A percentile compares a stretch with the other conserved stretches of the same genome.
Evolutionary conservation across 2,329 filamentous ascomycete genomes (phyloP).

Genomic region (Beauveria sp.): DNA sequence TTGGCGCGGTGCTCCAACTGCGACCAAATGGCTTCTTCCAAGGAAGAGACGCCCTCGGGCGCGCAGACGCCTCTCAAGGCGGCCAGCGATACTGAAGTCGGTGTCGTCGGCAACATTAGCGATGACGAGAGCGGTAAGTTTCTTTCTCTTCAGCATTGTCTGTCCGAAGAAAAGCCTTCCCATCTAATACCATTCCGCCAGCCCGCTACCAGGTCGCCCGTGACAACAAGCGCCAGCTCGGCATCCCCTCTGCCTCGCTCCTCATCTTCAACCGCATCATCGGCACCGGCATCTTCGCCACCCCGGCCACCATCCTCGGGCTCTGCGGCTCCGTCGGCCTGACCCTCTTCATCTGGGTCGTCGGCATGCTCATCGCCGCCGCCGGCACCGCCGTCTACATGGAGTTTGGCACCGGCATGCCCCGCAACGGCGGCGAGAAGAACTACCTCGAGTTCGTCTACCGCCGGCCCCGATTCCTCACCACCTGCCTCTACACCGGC

Average conservation of each 20-base stretch:
- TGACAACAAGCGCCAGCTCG: conserved; percentile 47
- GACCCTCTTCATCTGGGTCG: conserved; percentile 55
- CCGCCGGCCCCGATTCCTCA: conserved; percentile 52
- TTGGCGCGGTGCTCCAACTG: not conserved
- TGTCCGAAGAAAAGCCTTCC: no score
- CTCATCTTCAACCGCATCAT: conserved; percentile 60
- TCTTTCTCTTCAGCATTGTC: no score
- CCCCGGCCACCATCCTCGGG: conserved; percentile 48
- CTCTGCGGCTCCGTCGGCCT: conserved; percentile 55
- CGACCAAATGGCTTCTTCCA: not conserved
- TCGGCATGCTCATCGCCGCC: conserved; percentile 52
- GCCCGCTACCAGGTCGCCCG: conserved; percentile 31
- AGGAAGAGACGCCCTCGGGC: conserved; percentile 7
- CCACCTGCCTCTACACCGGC: conserved; percentile 51
- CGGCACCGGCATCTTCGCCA: conserved; percentile 60
- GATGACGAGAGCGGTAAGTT: conserved; percentile 14
- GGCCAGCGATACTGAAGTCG: conserved; percentile 1
- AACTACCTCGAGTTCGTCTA: conserved; percentile 61
- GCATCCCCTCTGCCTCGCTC: conserved; percentile 46
- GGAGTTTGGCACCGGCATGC: conserved; percentile 58
- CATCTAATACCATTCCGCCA: not conserved
- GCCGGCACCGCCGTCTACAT: conserved; percentile 58
- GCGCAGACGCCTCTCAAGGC: conserved; percentile 6
- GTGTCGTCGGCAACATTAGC: not conserved
- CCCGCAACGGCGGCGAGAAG: conserved; percentile 58